Evolutionary conservation across 1,284 basidiomycete genomes (phyloP), one percentile per base, ranked within the genome.

Genomic region (Pulveroboletus sp.): DNA sequence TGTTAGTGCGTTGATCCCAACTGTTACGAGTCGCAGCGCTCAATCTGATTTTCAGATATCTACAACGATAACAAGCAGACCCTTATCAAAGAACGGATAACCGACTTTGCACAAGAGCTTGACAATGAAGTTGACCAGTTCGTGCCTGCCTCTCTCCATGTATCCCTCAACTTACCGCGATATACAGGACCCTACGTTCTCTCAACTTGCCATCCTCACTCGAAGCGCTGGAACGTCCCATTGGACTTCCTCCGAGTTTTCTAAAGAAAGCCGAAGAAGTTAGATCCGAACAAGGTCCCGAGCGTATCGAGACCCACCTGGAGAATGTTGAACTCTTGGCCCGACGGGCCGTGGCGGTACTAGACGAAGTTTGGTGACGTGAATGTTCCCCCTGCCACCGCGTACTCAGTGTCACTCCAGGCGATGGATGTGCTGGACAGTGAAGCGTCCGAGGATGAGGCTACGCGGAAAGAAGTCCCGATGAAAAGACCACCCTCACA

Each of bases 241-340:
- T 93, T 35, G 93, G 94, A 8, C 76, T 98, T 8, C 96, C 97
- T 2, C 92, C 94, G 0, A 92, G 92, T 59, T 75, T 98, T 17
- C 72, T 98, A 42, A 85, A 85, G 59, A 94, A 94, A 72, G 90
- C 92, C 0, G 90, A 94, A 69, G 91, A 97, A 71, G 85, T 98
- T 2, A 83, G 90, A 43, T 72, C 82, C 0, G 87, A 92, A 52
- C 85, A 93, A 56, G 95, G 95, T 0, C 82, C 87, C 0, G 77
- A 81, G 18, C 81, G 84, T 42, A 85, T 98, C 22, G 84, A 89
- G 62, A 78, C 81, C 11, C 84, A 89, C 38, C 79, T 96, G 38
- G 83, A 87, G 51, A 87, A 92, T 65, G 85, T 96, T 0, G 78
- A 87, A 44, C 79, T 81, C 42, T 78, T 96, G 3, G 84, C 89